phyloP scores from a whole-genome alignment of 2,329 filamentous ascomycete species.

The Endocalyx cinctus region DNA sequence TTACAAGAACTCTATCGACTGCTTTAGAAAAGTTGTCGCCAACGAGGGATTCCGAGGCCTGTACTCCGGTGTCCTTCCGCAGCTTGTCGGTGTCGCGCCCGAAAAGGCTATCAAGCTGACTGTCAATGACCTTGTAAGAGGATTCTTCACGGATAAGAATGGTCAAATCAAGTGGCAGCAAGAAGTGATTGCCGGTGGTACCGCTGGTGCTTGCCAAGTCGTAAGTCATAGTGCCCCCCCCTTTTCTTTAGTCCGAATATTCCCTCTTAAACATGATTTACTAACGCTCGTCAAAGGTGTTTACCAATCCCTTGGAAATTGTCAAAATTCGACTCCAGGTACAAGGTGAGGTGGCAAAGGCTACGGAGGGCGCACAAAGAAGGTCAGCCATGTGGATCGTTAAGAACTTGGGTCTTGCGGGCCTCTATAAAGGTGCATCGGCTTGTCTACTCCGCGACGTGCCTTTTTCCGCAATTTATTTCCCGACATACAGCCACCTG shows the following conservation, averaged over 20 bases:
- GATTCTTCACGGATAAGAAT: slow-evolving; percentile 67
- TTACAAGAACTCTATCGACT: slow-evolving; percentile 97
- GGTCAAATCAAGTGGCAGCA: slow-evolving; percentile 65
- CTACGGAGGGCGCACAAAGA: slow-evolving; percentile 72
- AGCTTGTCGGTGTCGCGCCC: slow-evolving; percentile 95
- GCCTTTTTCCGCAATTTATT: slow-evolving; percentile 98
- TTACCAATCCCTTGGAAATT: slow-evolving; percentile 97
- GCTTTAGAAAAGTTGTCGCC: slow-evolving; percentile 83
- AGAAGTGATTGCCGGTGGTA: slow-evolving; percentile 84
- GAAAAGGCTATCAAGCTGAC: slow-evolving; percentile 99
- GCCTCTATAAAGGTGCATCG: slow-evolving; percentile 93
- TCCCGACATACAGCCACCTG: slow-evolving; percentile 91
- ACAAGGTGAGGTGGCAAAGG: slow-evolving; percentile 92
- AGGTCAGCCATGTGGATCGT: slow-evolving; percentile 98
- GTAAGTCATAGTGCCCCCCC: no score
- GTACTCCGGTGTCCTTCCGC: slow-evolving; percentile 91
- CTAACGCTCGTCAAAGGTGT: slow-evolving; percentile 50
- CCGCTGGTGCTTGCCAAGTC: slow-evolving; percentile 91
- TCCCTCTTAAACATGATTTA: no score
- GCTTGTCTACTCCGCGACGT: slow-evolving; percentile 94
- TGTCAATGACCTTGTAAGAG: slow-evolving; percentile 88
- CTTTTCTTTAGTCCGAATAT: no score
- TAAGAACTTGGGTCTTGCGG: slow-evolving; percentile 86
- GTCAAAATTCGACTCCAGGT: slow-evolving; percentile 98
- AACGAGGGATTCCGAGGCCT: slow-evolving; percentile 88